Evolutionary conservation across 352 stramenopile genomes (phyloP).

Genomic region (Phytopythium litorale): DNA sequence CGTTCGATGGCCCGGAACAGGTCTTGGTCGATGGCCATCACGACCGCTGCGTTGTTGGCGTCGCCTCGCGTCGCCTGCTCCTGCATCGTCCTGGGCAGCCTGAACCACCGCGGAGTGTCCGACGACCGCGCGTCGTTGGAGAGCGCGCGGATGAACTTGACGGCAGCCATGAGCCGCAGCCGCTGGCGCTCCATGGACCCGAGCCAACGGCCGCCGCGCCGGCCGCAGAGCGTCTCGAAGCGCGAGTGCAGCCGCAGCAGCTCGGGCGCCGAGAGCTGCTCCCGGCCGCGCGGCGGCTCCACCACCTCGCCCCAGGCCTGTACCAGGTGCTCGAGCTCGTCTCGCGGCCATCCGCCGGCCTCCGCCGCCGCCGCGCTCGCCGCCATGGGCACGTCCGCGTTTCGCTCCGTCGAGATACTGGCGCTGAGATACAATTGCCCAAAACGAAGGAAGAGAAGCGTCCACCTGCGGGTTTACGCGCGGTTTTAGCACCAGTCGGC

Average conservation of each 20-base stretch:
- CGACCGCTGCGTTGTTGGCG: slow-evolving; percentile 13
- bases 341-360: slow-evolving; percentile 26
- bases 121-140: slow-evolving; percentile 10
- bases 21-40: slow-evolving; percentile 15
- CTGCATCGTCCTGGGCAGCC: slow-evolving; percentile 16
- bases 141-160: slow-evolving; percentile 22
- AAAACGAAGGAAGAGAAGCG: background rate
- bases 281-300: slow-evolving; percentile 19
- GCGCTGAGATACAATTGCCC: background rate
- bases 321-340: slow-evolving; percentile 26
- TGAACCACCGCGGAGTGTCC: slow-evolving; percentile 21
- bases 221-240: slow-evolving; percentile 18
- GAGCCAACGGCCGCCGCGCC: slow-evolving; percentile 12
- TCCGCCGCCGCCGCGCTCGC: slow-evolving; percentile 5
- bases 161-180: slow-evolving; percentile 25
- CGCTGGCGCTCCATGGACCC: slow-evolving; percentile 21
- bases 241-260: slow-evolving; percentile 12
- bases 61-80: slow-evolving; percentile 13
- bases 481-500: background rate
- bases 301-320: slow-evolving; percentile 28
- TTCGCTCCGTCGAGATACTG: slow-evolving; percentile 7
- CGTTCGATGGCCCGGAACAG: slow-evolving; percentile 19
- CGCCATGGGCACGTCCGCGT: background rate
- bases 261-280: slow-evolving; percentile 16
- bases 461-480: background rate